A percentile compares a stretch with the other conserved stretches of the same genome.
phyloP scores from a whole-genome alignment of 2,329 filamentous ascomycete species.

The Ampelomyces quisqualis region DNA sequence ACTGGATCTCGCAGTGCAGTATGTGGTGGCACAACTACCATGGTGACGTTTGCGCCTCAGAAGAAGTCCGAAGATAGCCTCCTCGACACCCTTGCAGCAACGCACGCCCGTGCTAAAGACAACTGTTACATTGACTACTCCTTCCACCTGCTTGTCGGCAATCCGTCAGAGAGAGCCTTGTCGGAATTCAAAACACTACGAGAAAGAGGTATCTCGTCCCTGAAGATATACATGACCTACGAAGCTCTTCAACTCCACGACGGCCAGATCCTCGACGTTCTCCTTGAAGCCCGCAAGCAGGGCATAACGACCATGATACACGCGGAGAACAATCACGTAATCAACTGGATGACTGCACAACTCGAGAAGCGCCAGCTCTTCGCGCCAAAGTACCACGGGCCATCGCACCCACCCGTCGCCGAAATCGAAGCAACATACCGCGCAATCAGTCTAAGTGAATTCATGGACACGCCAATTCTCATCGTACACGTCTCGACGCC shows the following conservation, averaged over 20 bases:
- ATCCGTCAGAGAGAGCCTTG: conserved; percentile 38
- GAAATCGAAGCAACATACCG: conserved; percentile 57
- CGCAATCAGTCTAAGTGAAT: conserved; percentile 53
- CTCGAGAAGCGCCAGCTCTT: conserved; percentile 53
- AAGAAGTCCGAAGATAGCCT: conserved; percentile 49
- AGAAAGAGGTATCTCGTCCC: conserved; percentile 41
- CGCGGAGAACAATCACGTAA: conserved; percentile 57
- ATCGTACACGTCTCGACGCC: conserved; percentile 57
- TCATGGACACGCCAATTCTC: conserved; percentile 55
- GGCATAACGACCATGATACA: conserved; percentile 58
- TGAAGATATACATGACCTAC: conserved; percentile 51
- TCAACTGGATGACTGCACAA: conserved; percentile 57
- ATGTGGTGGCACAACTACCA: conserved; percentile 53
- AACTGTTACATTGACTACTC: conserved; percentile 54
- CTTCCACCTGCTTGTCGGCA: conserved; percentile 44
- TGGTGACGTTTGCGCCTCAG: conserved; percentile 53
- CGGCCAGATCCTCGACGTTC: conserved; percentile 42
- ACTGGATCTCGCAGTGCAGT: conserved; percentile 50
- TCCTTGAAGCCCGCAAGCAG: conserved; percentile 45
- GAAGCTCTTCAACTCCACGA: conserved; percentile 44
- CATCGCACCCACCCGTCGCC: conserved; percentile 52
- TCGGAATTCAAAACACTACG: conserved; percentile 41
- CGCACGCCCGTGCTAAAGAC: conserved; percentile 46
- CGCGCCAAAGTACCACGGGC: conserved; percentile 55
- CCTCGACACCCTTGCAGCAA: conserved; percentile 47